Evolutionary conservation across 2,329 filamentous ascomycete species (phyloP).

Genomic region (Diaporthe sp.): DNA sequence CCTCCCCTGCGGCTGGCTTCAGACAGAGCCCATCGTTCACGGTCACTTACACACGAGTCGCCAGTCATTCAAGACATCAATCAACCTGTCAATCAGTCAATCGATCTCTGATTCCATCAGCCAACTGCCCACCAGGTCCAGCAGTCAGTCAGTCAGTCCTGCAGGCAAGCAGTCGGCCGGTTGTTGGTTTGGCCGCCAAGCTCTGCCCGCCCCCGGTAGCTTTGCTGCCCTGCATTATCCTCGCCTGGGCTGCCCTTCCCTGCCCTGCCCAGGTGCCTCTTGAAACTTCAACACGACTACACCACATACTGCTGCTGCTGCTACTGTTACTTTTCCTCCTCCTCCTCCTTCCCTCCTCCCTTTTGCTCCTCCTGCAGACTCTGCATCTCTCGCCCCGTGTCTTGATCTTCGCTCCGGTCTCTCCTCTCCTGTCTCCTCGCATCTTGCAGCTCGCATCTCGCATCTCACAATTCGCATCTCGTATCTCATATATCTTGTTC

Average conservation of each 20-base stretch:
- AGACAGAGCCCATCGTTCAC: background rate
- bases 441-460: slow-evolving; percentile 2
- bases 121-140: background rate
- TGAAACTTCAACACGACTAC: slow-evolving; percentile 20
- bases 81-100: background rate
- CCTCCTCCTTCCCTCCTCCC: background rate
- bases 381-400: background rate
- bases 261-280: slow-evolving; percentile 14
- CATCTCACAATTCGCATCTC: slow-evolving; percentile 8
- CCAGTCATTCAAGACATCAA: background rate
- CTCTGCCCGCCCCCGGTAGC: background rate
- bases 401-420: background rate
- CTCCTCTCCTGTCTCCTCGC: background rate
- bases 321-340: background rate
- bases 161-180: background rate
- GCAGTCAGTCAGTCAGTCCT: too few relatives aligned
- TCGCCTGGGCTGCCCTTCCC: background rate
- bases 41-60: background rate
- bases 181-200: background rate
- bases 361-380: background rate
- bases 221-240: slow-evolving; percentile 18
- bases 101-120: background rate
- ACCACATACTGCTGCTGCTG: background rate
- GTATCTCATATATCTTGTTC: background rate
- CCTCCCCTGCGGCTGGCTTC: background rate